phyloP scores from a whole-genome alignment of 805 yeast species.

The Saturnispora besseyi region DNA sequence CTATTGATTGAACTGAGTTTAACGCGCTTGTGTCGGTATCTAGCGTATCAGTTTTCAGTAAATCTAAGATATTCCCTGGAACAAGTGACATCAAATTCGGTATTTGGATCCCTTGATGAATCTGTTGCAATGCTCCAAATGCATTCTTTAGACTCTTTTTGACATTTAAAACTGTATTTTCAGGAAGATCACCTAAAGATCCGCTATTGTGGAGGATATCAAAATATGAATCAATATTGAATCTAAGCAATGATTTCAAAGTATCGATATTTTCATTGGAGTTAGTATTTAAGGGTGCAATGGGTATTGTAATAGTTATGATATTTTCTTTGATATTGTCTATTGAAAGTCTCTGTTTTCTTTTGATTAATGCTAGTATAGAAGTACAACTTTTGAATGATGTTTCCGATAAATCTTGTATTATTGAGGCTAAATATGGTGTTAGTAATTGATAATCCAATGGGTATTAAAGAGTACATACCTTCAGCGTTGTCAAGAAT shows the following conservation, averaged over 20 bases:
- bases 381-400: not conserved
- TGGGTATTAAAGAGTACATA: not conserved
- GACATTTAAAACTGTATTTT: conserved; percentile 36
- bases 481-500: not conserved
- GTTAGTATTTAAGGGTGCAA: not conserved
- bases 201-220: conserved; percentile 34
- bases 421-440: not conserved
- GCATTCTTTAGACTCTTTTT: conserved; percentile 62
- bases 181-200: conserved; percentile 9
- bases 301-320: not conserved
- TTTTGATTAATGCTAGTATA: conserved; percentile 2
- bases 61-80: conserved; percentile 30
- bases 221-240: conserved; percentile 64
- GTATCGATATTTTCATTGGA: conserved; percentile 30
- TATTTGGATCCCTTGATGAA: conserved; percentile 56
- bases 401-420: not conserved
- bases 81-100: conserved; percentile 51
- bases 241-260: conserved; percentile 48
- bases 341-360: not conserved
- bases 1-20: conserved; percentile 60
- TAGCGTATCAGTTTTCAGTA: conserved; percentile 21
- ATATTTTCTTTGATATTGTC: not conserved
- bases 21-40: conserved; percentile 46
- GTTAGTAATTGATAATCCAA: not conserved
- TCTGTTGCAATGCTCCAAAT: conserved; percentile 53